A percentile compares a stretch with the other conserved stretches of the same genome.
phyloP scores from a whole-genome alignment of 352 stramenopile genomes.

The Phytopythium oedochilum region DNA sequence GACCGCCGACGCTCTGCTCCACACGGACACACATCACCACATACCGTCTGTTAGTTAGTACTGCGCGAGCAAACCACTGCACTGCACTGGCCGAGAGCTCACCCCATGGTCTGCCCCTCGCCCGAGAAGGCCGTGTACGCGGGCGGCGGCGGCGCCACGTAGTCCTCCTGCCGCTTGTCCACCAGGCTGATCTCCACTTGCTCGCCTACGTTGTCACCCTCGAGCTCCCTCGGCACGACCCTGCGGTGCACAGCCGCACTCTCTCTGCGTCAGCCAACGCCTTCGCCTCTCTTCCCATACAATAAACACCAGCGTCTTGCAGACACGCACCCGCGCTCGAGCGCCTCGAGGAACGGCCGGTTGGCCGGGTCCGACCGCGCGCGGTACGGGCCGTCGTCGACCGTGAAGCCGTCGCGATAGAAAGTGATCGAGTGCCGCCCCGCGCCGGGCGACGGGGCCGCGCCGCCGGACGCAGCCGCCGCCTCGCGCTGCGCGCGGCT shows the following conservation, averaged over 20 bases:
- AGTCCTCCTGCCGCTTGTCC: constrained; percentile 85
- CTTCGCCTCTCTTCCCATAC: too few species aligned
- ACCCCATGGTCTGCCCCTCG: constrained; percentile 78
- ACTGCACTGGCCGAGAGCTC: too few species aligned
- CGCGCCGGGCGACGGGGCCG: constrained; percentile 10
- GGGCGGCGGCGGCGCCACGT: constrained; percentile 53
- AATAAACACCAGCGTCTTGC: too few species aligned
- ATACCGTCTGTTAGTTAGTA: too few species aligned
- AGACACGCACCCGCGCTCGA: constrained; percentile 62
- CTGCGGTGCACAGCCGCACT: constrained; percentile 7
- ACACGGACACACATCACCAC: constrained; percentile 11
- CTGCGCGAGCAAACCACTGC: too few species aligned
- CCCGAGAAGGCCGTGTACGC: constrained; percentile 87
- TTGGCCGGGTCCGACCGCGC: constrained; percentile 62
- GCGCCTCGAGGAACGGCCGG: constrained; percentile 74
- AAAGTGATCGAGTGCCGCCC: constrained; percentile 77
- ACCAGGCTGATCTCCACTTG: constrained; percentile 81
- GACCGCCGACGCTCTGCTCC: constrained; percentile 28
- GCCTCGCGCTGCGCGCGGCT: constrained; percentile 72
- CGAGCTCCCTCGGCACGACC: constrained; percentile 69
- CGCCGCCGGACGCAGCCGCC: constrained; percentile 14
- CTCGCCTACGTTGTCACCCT: constrained; percentile 59
- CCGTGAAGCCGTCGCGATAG: constrained; percentile 82
- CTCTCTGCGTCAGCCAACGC: not conserved
- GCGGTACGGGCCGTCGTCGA: constrained; percentile 77